These are phyloP conservation scores for Magnolia officinalis DNA, from an alignment of 164 flowering plant species.

Conservation along the genomic window DNA sequence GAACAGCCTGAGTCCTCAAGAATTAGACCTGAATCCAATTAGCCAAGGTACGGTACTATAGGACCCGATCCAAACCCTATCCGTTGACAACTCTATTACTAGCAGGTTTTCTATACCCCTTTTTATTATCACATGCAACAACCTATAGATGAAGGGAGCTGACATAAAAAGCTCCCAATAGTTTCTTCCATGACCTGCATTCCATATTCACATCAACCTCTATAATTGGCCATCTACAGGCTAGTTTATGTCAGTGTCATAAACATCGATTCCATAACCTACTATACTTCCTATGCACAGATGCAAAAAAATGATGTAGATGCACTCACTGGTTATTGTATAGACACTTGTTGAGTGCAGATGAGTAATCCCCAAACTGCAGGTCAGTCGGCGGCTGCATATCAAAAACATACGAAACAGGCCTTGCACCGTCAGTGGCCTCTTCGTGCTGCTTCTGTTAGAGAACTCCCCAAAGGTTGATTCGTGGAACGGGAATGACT, in stretches of 20 bases:
- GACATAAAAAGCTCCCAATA: background rate
- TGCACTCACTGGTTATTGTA: slow-evolving; percentile 2
- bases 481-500: slow-evolving; percentile 74
- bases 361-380: slow-evolving; percentile 52
- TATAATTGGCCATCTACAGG: background rate
- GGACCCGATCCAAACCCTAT: too few relatives aligned
- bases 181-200: background rate
- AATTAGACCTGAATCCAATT: too few relatives aligned
- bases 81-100: too few relatives aligned
- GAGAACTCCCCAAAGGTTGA: slow-evolving; percentile 54
- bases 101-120: too few relatives aligned
- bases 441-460: slow-evolving; percentile 31
- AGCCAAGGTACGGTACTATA: too few relatives aligned
- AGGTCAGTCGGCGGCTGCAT: slow-evolving; percentile 53
- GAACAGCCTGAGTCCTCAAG: too few relatives aligned
- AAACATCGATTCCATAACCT: background rate
- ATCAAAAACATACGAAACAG: slow-evolving; percentile 68
- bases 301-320: background rate
- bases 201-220: background rate
- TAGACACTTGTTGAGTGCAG: slow-evolving; percentile 29
- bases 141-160: background rate
- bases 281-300: background rate
- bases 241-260: background rate
- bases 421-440: slow-evolving; percentile 43
- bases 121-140: too few relatives aligned